Percentiles rank a stretch among this genome's conserved stretches.
phyloP scores from a whole-genome alignment of 73 alveolate genomes.

The Diophrys appendiculata region DNA sequence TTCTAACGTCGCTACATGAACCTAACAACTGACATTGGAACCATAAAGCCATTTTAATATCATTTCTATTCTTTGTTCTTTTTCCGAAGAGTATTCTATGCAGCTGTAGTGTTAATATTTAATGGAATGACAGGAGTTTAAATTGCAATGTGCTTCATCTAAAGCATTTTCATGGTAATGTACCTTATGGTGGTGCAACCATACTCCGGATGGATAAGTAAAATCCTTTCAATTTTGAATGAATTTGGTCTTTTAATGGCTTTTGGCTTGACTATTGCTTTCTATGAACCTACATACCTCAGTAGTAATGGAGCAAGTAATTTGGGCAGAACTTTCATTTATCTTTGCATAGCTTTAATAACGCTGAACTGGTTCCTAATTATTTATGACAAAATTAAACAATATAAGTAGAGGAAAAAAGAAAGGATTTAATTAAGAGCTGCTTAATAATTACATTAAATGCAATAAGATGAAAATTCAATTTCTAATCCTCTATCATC shows the following conservation, averaged over 20 bases:
- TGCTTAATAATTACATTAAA: too few species aligned
- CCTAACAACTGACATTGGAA: not conserved
- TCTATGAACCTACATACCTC: not conserved
- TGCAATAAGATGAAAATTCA: too few species aligned
- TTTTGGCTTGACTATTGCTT: not conserved
- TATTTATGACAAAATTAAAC: not conserved
- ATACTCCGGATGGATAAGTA: not conserved
- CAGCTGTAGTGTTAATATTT: slow-evolving; percentile 2
- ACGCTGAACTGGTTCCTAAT: not conserved
- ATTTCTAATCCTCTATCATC: too few species aligned
- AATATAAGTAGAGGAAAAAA: not conserved
- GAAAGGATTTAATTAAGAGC: not conserved
- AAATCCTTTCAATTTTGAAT: not conserved
- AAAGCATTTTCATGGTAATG: not conserved
- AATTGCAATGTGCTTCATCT: not conserved
- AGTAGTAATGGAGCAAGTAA: not conserved
- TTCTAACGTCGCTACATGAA: slow-evolving; percentile 13
- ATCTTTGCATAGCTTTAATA: not conserved
- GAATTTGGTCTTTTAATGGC: not conserved
- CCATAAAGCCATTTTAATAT: slow-evolving; percentile 11
- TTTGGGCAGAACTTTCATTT: not conserved
- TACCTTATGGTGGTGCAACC: not conserved
- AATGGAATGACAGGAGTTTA: not conserved
- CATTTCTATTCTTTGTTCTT: slow-evolving; percentile 10
- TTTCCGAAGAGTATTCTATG: slow-evolving; percentile 22